These are phyloP conservation scores for Tulasnella sp. DNA, from an alignment of 768 basidiomycete species.

Conservation along the genomic window DNA sequence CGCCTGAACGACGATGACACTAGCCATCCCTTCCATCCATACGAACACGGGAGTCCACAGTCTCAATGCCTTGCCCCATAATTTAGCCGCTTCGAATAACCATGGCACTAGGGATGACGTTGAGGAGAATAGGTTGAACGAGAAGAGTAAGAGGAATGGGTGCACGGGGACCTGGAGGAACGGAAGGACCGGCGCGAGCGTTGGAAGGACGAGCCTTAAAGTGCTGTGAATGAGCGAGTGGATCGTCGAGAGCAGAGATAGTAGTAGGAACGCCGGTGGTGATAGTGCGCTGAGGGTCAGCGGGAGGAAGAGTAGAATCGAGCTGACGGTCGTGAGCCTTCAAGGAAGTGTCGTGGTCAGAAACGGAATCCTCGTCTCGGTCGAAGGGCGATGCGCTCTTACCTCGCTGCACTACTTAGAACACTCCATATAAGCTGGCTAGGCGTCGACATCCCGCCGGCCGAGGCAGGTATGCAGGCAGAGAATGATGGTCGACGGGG, in stretches of 20 bases:
- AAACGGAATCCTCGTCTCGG: neutral
- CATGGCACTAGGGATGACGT: slow-evolving; percentile 40
- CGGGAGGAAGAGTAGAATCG: slow-evolving; percentile 82
- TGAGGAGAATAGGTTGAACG: slow-evolving; percentile 77
- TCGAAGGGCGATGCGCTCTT: neutral
- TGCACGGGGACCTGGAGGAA: slow-evolving; percentile 86
- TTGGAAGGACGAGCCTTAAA: slow-evolving; percentile 52
- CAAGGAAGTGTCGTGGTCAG: neutral
- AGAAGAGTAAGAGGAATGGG: slow-evolving; percentile 81
- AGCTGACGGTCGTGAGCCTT: slow-evolving; percentile 74
- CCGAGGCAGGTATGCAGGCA: neutral
- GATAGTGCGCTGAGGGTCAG: slow-evolving; percentile 84
- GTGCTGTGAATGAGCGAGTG: slow-evolving; percentile 77
- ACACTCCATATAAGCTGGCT: slow-evolving; percentile 26
- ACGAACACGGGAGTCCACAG: slow-evolving; percentile 79
- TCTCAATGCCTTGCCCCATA: slow-evolving; percentile 74
- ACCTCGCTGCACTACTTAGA: slow-evolving; percentile 23
- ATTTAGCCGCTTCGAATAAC: slow-evolving; percentile 54
- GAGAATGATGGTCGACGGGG: neutral
- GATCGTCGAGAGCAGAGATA: slow-evolving; percentile 73
- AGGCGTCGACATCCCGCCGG: slow-evolving; percentile 17
- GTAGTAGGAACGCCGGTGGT: slow-evolving; percentile 74
- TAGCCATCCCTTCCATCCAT: slow-evolving; percentile 81
- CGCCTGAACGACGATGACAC: slow-evolving; percentile 64
- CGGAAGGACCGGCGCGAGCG: slow-evolving; percentile 55